Evolutionary conservation across 768 basidiomycete species (phyloP).

Genomic region (Podaxis sp.): DNA sequence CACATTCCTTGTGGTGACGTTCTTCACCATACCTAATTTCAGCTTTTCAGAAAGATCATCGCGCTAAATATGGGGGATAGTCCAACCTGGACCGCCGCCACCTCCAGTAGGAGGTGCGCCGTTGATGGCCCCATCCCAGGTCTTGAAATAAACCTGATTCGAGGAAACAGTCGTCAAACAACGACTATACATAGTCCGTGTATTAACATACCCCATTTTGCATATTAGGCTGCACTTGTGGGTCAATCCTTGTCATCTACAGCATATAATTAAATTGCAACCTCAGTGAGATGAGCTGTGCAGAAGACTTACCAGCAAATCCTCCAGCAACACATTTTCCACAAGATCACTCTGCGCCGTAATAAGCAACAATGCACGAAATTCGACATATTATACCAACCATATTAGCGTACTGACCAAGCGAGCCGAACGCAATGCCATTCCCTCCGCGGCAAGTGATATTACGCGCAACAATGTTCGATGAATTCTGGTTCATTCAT

Average conservation of each 20-base stretch:
- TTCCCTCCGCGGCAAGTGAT: conserved; percentile 59
- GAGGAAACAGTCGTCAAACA: background rate
- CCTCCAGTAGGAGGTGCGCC: conserved; percentile 57
- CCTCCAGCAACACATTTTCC: conserved; percentile 35
- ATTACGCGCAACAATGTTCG: conserved; percentile 48
- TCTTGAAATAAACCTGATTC: conserved; percentile 53
- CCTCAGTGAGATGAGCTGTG: background rate
- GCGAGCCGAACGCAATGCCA: conserved; percentile 59
- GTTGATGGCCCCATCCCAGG: conserved; percentile 51
- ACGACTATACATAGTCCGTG: background rate
- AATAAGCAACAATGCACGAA: background rate
- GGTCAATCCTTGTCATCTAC: conserved; percentile 48
- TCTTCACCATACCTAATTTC: conserved; percentile 42
- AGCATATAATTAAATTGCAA: background rate
- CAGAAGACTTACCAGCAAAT: background rate
- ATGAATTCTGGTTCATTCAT: conserved; percentile 43
- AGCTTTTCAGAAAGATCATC: conserved; percentile 6
- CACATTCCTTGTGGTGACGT: conserved; percentile 43
- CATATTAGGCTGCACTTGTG: conserved; percentile 58
- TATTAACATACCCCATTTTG: conserved; percentile 41
- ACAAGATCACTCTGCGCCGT: conserved; percentile 26
- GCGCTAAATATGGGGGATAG: background rate
- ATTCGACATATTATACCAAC: conserved; percentile 26
- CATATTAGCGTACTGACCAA: conserved; percentile 56
- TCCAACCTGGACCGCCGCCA: conserved; percentile 51